Evolutionary conservation across 192 early-diverging fungal species (phyloP), one percentile per base, ranked within the genome.

Genomic region (Coemansia sp.): DNA sequence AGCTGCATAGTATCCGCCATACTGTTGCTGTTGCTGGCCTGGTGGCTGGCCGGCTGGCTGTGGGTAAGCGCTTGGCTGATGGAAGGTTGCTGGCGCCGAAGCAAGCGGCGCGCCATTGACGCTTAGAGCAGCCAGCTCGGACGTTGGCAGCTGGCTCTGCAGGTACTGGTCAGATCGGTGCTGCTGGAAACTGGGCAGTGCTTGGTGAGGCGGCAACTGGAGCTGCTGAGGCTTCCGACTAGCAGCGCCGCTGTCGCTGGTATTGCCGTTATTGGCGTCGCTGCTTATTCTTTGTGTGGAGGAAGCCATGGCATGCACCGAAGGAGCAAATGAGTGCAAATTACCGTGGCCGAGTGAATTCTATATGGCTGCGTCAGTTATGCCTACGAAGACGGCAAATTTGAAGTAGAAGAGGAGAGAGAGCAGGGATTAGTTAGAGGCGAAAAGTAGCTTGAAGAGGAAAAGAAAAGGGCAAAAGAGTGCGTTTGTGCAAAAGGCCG

Each of bases 31-130:
- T 38, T 52, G 39, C 34, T 59, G 61, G 25, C 20, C 53, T 5
- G 59, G 42, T 18, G 47, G 52, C 14, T 66, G 59, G 10, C 13
- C 33, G 18, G 66, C 50, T 12, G 75, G 75, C 62, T 77, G 75
- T 11, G 75, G 62, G 61, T 77, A 77, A 2, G 75, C 75, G 59
- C 75, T 77, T 10, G 61, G 36, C 41, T 23, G 50, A 26, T 53
- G 28, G 14, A 33, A 14, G 25, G 50, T 53, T 7, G 50, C 50
- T 16, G 50, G 50, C 3, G 50, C 50, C 50, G 50, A 53, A 13
- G 50, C 50, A 3, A 53, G 50, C 13, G 64, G 12, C 31, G 68
- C 18, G 14, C 35, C 59, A 18, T 64, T 34, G 33, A 78, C 12
- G 59, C 45, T 62, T 66, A 79, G 65, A 28, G 58, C 63, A 28